These are phyloP conservation scores for Auricularia sp. DNA, from an alignment of 768 basidiomycete species.

Conservation along the genomic window DNA sequence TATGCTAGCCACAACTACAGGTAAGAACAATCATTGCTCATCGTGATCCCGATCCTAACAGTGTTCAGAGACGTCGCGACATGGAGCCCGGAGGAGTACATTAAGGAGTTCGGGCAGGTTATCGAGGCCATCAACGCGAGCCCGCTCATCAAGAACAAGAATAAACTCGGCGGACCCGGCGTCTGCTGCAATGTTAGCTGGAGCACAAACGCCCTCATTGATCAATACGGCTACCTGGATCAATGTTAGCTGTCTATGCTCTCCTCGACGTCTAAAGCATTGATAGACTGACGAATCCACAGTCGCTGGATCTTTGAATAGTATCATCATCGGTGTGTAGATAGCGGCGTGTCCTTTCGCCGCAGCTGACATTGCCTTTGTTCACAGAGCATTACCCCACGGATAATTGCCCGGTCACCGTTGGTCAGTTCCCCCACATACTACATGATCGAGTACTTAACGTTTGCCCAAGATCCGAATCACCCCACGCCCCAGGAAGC, in stretches of 20 bases:
- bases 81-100: conserved; percentile 33
- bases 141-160: conserved; percentile 20
- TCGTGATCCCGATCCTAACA: background rate
- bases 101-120: conserved; percentile 40
- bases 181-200: background rate
- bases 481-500: too few relatives aligned
- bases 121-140: conserved; percentile 35
- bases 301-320: background rate
- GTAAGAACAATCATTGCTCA: background rate
- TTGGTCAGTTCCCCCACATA: background rate
- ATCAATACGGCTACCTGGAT: background rate
- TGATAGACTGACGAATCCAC: background rate
- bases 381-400: background rate
- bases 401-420: background rate
- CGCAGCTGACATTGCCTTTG: background rate
- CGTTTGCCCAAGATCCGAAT: background rate
- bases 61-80: background rate
- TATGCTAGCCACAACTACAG: background rate
- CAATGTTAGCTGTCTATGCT: background rate
- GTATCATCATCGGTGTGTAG: background rate
- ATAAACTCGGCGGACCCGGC: background rate
- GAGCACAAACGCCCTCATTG: background rate
- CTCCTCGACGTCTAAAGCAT: background rate
- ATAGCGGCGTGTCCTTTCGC: too few relatives aligned
- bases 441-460: background rate